Evolutionary conservation across 2,329 filamentous ascomycete species (phyloP), one percentile per base, ranked within the genome.

Genomic region (Colletotrichum echinochloae): DNA sequence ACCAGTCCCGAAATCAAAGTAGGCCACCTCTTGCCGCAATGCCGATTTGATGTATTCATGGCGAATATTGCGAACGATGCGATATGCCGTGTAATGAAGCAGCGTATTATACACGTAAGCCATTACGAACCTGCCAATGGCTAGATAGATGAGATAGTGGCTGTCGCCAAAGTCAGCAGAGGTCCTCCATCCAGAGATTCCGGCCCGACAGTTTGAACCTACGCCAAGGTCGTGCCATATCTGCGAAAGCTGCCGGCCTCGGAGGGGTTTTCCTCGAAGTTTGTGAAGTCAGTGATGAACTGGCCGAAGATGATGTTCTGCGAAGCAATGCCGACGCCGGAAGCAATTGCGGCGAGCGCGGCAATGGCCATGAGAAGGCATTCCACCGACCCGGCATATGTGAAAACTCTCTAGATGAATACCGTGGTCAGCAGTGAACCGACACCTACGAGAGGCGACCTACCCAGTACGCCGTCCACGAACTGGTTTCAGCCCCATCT

Each of bases 241-340:
- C n/a, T 46, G 5, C 44, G 44, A 46, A 46, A 46, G 44, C 44
- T 1, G 0, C 5, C 20, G n/a, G 44, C 1, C n/a, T n/a, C 44
- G 16, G 8, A 3, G 23, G 44, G 44, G 1, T 46, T 11, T 8
- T 1, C 12, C 12, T 46, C 48, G 30, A 33, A 28, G 2, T 51
- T 20, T 3, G 60, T 66, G 26, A 72, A 44, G 20, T 65, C 23
- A 16, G 62, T 71, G 57, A 74, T 60, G 72, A 74, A 73, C 16
- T 66, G 35, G 55, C 73, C 73, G 12, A 74, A 54, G 20, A 74
- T 62, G 8, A 73, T 61, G 66, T 74, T 73, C 44, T 60, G 39
- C 35, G 70, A n/a, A 28, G 73, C 72, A 18, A 73, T 48, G 28
- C 54, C 73, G 8, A 65, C 52, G 44, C 73, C 73, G 3, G 73